Evolutionary conservation across 2,329 filamentous ascomycete species (phyloP).

Genomic region (Dothistroma pini): DNA sequence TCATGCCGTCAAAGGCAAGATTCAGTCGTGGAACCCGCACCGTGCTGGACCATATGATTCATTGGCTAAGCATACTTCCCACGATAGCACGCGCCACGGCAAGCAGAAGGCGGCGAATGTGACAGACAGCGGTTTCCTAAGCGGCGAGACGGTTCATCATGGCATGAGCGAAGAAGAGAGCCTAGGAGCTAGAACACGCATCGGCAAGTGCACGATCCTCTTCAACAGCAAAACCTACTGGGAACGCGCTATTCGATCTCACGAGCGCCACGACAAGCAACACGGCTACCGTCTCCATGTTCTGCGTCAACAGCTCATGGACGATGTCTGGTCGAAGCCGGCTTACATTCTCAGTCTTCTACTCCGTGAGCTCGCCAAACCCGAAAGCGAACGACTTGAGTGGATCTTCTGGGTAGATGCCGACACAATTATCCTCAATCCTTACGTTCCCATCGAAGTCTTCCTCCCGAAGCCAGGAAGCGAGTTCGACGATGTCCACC

Average conservation of each 20-base stretch:
- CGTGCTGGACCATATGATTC: constrained; percentile 2
- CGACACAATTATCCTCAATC: constrained; percentile 45
- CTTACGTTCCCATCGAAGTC: constrained; percentile 39
- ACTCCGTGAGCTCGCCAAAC: constrained; percentile 39
- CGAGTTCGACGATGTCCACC: constrained; percentile 36
- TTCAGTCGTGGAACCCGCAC: constrained; percentile 32
- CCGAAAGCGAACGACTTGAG: constrained; percentile 38
- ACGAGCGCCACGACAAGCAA: constrained; percentile 40
- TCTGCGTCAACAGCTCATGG: constrained; percentile 41
- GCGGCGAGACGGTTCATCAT: constrained; percentile 26
- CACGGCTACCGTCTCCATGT: constrained; percentile 44
- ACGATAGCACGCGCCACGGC: not conserved
- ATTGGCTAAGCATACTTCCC: not conserved
- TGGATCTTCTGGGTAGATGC: constrained; percentile 46
- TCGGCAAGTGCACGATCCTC: constrained; percentile 41
- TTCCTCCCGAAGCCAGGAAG: constrained; percentile 38
- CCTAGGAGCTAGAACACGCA: constrained; percentile 31
- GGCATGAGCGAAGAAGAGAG: constrained; percentile 28
- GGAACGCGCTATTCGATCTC: constrained; percentile 41
- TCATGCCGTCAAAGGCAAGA: constrained; percentile 32
- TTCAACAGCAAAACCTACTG: constrained; percentile 40
- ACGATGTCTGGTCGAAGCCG: constrained; percentile 45
- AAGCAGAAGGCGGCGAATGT: not conserved
- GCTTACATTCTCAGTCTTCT: constrained; percentile 43
- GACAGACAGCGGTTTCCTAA: not conserved